Evolutionary conservation across 2,329 filamentous ascomycete species (phyloP), one percentile per base, ranked within the genome.

Genomic region (Coniella lustricola): DNA sequence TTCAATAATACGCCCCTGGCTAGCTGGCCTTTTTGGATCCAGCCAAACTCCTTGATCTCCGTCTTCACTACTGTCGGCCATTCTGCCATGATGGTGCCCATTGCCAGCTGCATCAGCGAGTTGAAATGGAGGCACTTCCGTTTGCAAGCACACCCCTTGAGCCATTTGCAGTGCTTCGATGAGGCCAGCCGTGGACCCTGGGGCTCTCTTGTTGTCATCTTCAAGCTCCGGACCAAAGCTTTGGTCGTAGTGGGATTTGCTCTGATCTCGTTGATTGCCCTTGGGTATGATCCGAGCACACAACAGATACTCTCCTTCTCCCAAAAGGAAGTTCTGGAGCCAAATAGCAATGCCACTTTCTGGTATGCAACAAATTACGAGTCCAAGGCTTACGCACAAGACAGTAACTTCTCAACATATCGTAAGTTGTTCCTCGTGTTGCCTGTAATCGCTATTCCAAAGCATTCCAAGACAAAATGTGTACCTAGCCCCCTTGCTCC

Each of bases 141-240:
- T 21, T 3, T 22, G 0, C 37, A 32, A 2, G 25, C 52, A 5
- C 46, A 45, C 7, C 41, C 38, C n/a, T 51, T 58, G 3, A 25
- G 34, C n/a, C 45, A 60, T 42, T 49, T 60, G 1, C 52, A 60
- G 12, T 13, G 54, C 2, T 54, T 55, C n/a, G 59, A 61, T 33
- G 48, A 49, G 14, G 59, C 56, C 3, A 60, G 56, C 34, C 49
- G 55, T 20, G 57, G 57, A 4, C 59, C 57, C 1, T 61, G 59
- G 55, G 60, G 59, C 3, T 56, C 56, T 1, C 14, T 54, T 2
- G 33, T 49, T 16, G 29, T 43, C 44, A 13, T 43, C 35, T 8
- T 14, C 16, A 35, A 45, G 25, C 2, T 34, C 47, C 41, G 40
- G 35, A 13, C 31, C n/a, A 18, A 32, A 14, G 46, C 49, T 2